Evolutionary conservation across 2,329 filamentous ascomycete genomes (phyloP), one percentile per base, ranked within the genome.

Genomic region (Scytalidium sp.): DNA sequence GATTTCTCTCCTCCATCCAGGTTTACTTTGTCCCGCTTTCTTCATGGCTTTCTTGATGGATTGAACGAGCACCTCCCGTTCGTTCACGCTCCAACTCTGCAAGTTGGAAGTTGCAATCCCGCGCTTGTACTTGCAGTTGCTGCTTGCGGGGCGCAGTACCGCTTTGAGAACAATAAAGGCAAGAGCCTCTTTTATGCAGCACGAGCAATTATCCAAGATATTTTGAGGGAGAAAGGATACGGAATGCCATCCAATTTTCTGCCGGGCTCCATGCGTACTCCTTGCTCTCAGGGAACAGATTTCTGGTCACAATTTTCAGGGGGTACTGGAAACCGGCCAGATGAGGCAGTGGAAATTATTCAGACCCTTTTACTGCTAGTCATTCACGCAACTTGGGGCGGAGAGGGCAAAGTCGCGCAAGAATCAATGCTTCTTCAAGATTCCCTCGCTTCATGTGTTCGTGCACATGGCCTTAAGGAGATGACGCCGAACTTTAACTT

Each of bases 1-100:
- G 81, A 83, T 57, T 89, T 88, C 55, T 75, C 81, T 3, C 79
- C 88, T 45, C 85, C 86, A 1, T 88, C 85, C 3, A 78, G 85
- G 3, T 79, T 88, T 58, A 86, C 86, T 0, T 64, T 89, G 32
- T 84, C 83, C 2, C 71, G 85, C 27, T 89, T 88, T 54, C 67
- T 89, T 25, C 84, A 87, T 50, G 85, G 84, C 1, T 90, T 88
- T 58, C 79, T 88, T 47, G 80, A 76, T 51, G 84, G 85, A 1
- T 87, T 89, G 50, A 74, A 82, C 49, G 72, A 78, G 19, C 77
- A 81, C 52, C 72, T 82, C 41, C 79, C 79, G 0, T 81, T 89
- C 53, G 70, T 90, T 19, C 86, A 90, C 60, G 70, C 88, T 3
- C 81, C 85, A 0, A 88, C 84, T 0, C 72, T 89, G 42, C 74